A percentile compares a stretch with the other conserved stretches of the same genome.
These are phyloP conservation scores for Colletotrichum plurivorum DNA, from an alignment of 2,329 filamentous ascomycete genomes.

Conservation along the genomic window DNA sequence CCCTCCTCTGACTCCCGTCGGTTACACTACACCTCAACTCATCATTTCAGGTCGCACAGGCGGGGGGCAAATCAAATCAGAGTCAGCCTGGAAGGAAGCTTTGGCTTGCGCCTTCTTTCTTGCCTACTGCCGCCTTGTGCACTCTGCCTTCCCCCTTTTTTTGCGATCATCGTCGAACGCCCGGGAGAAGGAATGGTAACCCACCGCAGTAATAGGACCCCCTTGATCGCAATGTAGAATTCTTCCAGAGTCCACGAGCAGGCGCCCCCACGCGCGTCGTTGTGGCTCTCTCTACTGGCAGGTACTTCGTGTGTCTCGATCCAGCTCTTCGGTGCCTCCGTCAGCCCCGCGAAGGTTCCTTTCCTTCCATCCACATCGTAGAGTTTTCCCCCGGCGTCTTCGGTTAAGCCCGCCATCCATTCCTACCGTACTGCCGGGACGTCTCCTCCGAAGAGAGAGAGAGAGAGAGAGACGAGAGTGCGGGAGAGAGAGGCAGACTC, in stretches of 20 bases:
- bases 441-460: neutral
- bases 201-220: neutral
- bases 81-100: no score
- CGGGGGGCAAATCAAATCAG: neutral
- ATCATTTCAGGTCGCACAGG: neutral
- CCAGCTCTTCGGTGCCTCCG: constrained; percentile 21
- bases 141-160: neutral
- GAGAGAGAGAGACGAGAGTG: neutral
- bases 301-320: constrained; percentile 11
- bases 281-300: neutral
- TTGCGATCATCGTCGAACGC: neutral
- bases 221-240: constrained; percentile 5
- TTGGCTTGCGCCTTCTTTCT: no score
- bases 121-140: no score
- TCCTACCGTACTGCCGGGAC: constrained; percentile 17
- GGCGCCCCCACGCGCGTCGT: neutral
- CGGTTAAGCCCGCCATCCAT: constrained; percentile 6
- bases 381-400: neutral
- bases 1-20: no score
- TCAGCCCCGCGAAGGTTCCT: constrained; percentile 1
- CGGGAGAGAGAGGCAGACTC: no score
- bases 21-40: constrained; percentile 14
- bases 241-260: neutral
- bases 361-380: constrained; percentile 1
- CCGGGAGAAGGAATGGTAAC: no score